Base-by-base conservation (phyloP, 2,329 filamentous ascomycete species). In the Aspergillus sp. region DNA sequence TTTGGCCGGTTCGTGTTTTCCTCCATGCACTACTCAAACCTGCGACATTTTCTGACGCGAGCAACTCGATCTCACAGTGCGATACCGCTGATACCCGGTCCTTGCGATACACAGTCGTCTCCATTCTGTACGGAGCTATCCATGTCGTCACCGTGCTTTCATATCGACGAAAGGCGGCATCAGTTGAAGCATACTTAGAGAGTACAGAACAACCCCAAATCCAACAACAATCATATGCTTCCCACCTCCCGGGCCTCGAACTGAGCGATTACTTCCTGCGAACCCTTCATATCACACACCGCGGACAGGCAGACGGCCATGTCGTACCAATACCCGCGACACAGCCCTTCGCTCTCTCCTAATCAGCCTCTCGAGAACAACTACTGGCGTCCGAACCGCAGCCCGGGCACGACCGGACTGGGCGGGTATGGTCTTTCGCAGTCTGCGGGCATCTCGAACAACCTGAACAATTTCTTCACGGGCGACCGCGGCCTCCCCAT, bases 401-500 rank as follows among this genome's bases (percentile, higher is more conserved):
- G 76, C 54, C 74, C 76, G 48, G 74, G 74, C 21, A 66, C 72
- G 56, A 77, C 73, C 59, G 66, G 71, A 48, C 62, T 71, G 51
- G 70, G 68, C 61, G 68, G 75, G 51, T 72, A 72, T 55, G 70
- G 70, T 42, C 66, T 66, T 48, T 64, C 60, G 19, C 69, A 54
- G 59, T 59, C 70, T 44, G 73, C 76, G 54, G 79, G 76, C 45
- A 78, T 90, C 36, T 78, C 87, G 45, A 81, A 82, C 62, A 84
- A 82, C 56, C 77, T 90, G 32, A 82, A 81, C 47, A 80, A 78
- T 53, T 80, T 91, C 55, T 86, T 92, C 57, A 83, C 86, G 34
- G 72, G 73, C 46, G 76, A 80, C 45, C 78, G 82, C 74, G 78
- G 84, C 53, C 77, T 99, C 57, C 94, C 94, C 43, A 92, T 97